A percentile compares a stretch with the other conserved stretches of the same genome.
These are phyloP conservation scores for Boletus pseudopeckii DNA, from an alignment of 768 basidiomycete species.

Conservation along the genomic window DNA sequence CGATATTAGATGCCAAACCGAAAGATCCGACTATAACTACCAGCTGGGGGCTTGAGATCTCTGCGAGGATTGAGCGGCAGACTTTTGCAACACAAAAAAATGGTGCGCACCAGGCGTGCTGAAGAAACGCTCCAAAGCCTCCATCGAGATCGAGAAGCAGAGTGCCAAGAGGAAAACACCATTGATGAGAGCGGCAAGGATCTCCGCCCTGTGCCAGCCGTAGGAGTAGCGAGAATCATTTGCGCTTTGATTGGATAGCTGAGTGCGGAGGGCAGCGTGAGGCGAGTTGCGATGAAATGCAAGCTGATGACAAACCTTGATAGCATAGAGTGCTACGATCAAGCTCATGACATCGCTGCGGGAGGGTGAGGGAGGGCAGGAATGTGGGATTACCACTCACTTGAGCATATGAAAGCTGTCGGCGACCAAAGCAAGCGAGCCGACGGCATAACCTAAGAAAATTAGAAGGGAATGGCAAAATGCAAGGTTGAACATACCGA, in stretches of 20 bases:
- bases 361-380: constrained; percentile 10
- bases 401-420: constrained; percentile 99
- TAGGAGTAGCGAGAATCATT: constrained; percentile 84
- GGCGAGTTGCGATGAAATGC: constrained; percentile 6
- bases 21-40: constrained; percentile 88
- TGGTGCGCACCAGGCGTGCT: constrained; percentile 59
- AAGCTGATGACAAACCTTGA: constrained; percentile 49
- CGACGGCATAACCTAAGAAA: constrained; percentile 82
- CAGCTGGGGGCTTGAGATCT: constrained; percentile 84
- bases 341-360: constrained; percentile 94
- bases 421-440: constrained; percentile 91
- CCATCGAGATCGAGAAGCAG: constrained; percentile 92
- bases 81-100: constrained; percentile 2
- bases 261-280: constrained; percentile 8
- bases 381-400: constrained; percentile 41
- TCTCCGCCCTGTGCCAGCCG: constrained; percentile 99
- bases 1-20: constrained; percentile 86
- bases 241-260: constrained; percentile 64
- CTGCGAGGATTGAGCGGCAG: constrained; percentile 37
- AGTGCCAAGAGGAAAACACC: constrained; percentile 96
- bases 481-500: constrained; percentile 45
- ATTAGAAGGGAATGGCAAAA: constrained; percentile 11
- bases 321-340: constrained; percentile 92
- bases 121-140: constrained; percentile 91
- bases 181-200: constrained; percentile 91